Base-by-base conservation (phyloP, 768 basidiomycete genomes). In the Cystofilobasidium bisporidii region DNA sequence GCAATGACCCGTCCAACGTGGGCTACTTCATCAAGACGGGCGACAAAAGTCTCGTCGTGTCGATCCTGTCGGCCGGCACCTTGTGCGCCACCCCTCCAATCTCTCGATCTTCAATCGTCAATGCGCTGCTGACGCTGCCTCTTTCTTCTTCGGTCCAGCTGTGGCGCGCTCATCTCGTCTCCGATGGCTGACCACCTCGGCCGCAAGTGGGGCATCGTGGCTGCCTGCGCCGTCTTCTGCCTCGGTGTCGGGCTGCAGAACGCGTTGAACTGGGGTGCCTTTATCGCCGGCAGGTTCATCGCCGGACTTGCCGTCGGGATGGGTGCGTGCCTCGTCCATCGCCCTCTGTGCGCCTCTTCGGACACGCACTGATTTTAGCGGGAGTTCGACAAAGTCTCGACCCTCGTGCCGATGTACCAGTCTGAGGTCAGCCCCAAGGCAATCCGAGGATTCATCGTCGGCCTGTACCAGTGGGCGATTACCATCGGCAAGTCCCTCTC, bases 41-140 rank as follows among this genome's bases (percentile, higher is more conserved):
- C 55, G 40, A 75, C 61, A 74, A 75, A 47, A 77, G 77, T 15
- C 72, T 77, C 69, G 76, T 78, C 72, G 76, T 76, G 43, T 78
- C 77, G 38, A 77, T 79, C 67, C 73, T 79, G 24, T 77, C 76
- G 17, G 78, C 78, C 43, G 78, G 78, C 70, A 79, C 76, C 10
- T 79, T 79, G 72, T 75, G 78, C 60, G 71, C n/a, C n/a, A n/a
- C n/a, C n/a, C n/a, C n/a, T n/a, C n/a, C n/a, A n/a, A n/a, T n/a
- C n/a, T n/a, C n/a, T n/a, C n/a, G n/a, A n/a, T n/a, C n/a, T n/a
- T n/a, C n/a, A n/a, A n/a, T n/a, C n/a, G n/a, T n/a, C n/a, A n/a
- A n/a, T n/a, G n/a, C n/a, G n/a, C n/a, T n/a, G n/a, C n/a, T n/a
- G n/a, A 40, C 30, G 20, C n/a, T 41, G 20, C 36, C n/a, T 22